These are phyloP conservation scores for Penicillium tannophilum DNA, from an alignment of 495 filamentous ascomycete genomes.

Conservation along the genomic window DNA sequence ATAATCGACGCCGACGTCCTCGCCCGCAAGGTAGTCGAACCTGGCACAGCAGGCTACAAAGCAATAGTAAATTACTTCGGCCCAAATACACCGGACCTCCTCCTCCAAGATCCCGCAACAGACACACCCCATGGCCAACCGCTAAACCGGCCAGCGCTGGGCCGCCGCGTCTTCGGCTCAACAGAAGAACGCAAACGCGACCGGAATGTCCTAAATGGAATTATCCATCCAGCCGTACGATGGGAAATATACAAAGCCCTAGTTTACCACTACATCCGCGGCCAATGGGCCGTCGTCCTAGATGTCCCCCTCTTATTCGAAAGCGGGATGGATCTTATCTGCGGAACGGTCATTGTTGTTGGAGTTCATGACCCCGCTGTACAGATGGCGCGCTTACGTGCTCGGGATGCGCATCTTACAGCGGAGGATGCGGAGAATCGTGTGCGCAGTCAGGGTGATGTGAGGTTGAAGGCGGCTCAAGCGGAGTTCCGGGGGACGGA, in stretches of 20 bases:
- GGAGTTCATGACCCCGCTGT: conserved; percentile 70
- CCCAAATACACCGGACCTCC: conserved; percentile 79
- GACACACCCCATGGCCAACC: conserved; percentile 59
- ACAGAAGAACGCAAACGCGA: conserved; percentile 64
- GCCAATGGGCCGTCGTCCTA: conserved; percentile 85
- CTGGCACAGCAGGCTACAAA: conserved; percentile 79
- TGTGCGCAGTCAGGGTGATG: conserved; percentile 80
- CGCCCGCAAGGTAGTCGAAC: conserved; percentile 87
- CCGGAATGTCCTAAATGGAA: conserved; percentile 75
- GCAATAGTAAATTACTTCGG: conserved; percentile 78
- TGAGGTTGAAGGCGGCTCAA: conserved; percentile 75
- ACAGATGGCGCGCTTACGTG: conserved; percentile 76
- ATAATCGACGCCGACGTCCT: conserved; percentile 94
- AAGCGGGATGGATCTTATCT: conserved; percentile 75
- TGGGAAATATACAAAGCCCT: conserved; percentile 72
- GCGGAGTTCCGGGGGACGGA: conserved; percentile 62
- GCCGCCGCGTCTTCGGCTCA: conserved; percentile 80
- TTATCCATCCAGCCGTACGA: conserved; percentile 86
- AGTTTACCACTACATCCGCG: conserved; percentile 63
- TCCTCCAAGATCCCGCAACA: conserved; percentile 49
- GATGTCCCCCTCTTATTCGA: conserved; percentile 94
- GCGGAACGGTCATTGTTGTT: conserved; percentile 82
- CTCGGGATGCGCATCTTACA: conserved; percentile 69
- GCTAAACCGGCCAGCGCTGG: conserved; percentile 83
- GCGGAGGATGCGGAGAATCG: conserved; percentile 80